Evolutionary conservation across 345 rosid genomes (phyloP).

Genomic region (Fremontodendron californicum): DNA sequence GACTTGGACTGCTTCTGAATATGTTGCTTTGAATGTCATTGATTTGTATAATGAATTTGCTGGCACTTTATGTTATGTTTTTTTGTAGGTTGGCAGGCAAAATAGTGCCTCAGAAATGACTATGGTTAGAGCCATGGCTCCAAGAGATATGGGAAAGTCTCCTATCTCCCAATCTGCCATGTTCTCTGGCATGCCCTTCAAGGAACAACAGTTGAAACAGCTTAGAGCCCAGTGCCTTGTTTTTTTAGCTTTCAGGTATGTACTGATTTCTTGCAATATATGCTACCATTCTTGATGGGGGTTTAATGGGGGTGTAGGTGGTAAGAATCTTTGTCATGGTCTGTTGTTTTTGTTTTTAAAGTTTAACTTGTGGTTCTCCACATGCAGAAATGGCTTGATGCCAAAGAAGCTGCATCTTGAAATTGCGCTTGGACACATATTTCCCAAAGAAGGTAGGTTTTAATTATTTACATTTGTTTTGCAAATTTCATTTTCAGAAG

Average conservation of each 20-base stretch:
- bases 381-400: conserved; percentile 60
- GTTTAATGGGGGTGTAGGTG: background rate
- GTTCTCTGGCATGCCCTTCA: conserved; percentile 59
- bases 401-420: conserved; percentile 89
- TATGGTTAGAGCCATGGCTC: conserved; percentile 42
- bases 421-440: conserved; percentile 69
- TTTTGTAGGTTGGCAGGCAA: conserved; percentile 51
- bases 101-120: conserved; percentile 38
- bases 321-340: background rate
- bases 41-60: conserved; percentile 1
- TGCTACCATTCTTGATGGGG: background rate
- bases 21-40: conserved; percentile 5
- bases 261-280: conserved; percentile 10
- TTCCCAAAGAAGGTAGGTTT: conserved; percentile 66
- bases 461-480: conserved; percentile 2
- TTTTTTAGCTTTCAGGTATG: conserved; percentile 79
- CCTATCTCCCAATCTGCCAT: conserved; percentile 40
- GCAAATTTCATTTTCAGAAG: background rate
- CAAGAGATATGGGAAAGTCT: conserved; percentile 69
- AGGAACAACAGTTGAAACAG: conserved; percentile 87
- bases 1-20: background rate
- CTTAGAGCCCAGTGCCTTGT: conserved; percentile 97
- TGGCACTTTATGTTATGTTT: background rate
- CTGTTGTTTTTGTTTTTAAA: background rate
- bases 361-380: conserved; percentile 9